Evolutionary conservation across 1,284 basidiomycete genomes (phyloP), one percentile per base, ranked within the genome.

Genomic region (Coniferiporia sulphurascens): DNA sequence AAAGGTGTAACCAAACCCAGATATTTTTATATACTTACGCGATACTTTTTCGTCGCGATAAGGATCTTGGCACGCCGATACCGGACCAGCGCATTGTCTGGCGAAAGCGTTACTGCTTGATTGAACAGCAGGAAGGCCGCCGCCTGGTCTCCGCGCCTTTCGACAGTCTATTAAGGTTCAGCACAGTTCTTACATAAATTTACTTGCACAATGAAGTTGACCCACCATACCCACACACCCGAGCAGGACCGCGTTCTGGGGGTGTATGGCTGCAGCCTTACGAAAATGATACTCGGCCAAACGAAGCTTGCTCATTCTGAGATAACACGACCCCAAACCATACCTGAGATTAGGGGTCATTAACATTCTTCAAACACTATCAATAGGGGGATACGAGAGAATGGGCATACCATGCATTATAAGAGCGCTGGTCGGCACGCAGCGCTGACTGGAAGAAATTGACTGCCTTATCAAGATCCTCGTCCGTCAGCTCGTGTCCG

Each of bases 261-360:
- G 91, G 73, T 97, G 93, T 71, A 98, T 95, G 66, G 91, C 84
- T 38, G 86, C 80, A 2, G 95, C 95, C 70, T 88, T 89, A 65
- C 90, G 83, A 77, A 93, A 97, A 75, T 97, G 94, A 76, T 95
- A 97, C 72, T 97, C 93, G 43, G 95, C 94, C 62, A 95, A 78
- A 56, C 89, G 85, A 64, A 90, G 78, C 77, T 95, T 95, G 74
- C 90, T 95, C 81, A 89, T 90, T 66, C 91, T 83, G 71, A 95
- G 79, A 78, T 96, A 98, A 70, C 93, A 95, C 52, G 91, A 89
- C 57, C 95, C 95, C 65, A 98, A 78, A n/a, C 95, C 95, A 74
- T 97, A 98, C 93, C 93, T 95, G 71, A 55, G 51, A 62, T 57
- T 50, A 46, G 44, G 53, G 53, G 52, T 50, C 41, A 53, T 59